These are phyloP conservation scores for Phytophthora hibernalis DNA, from an alignment of 352 stramenopile genomes.

Conservation along the genomic window DNA sequence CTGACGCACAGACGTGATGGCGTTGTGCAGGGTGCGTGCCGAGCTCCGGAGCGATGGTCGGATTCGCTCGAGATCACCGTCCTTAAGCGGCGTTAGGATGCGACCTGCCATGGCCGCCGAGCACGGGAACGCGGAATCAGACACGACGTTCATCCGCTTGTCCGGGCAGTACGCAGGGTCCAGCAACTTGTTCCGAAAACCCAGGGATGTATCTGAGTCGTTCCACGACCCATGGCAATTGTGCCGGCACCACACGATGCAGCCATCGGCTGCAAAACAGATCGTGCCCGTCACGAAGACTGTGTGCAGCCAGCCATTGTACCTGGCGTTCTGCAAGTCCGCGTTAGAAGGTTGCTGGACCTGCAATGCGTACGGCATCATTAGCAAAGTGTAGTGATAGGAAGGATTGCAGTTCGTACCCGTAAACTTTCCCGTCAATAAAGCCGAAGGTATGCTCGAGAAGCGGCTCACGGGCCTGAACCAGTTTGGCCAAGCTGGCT, in stretches of 20 bases:
- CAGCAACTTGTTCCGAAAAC: not conserved
- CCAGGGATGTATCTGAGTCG: no score
- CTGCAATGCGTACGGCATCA: not conserved
- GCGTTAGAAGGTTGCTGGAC: not conserved
- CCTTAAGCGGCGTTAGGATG: constrained; percentile 1
- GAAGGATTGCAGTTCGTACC: not conserved
- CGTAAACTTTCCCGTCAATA: not conserved
- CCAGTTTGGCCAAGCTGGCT: not conserved
- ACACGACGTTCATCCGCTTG: not conserved
- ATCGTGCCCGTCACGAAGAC: constrained; percentile 16
- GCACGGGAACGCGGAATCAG: not conserved
- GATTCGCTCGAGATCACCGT: not conserved
- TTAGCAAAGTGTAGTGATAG: not conserved
- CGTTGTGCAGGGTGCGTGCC: not conserved
- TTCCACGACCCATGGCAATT: no score
- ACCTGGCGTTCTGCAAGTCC: no score
- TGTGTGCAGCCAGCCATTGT: no score
- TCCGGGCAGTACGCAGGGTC: not conserved
- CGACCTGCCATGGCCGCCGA: no score
- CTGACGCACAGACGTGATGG: no score
- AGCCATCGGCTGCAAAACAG: constrained; percentile 15
- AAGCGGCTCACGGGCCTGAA: not conserved
- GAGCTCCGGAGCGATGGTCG: not conserved
- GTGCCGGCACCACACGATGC: constrained; percentile 14
- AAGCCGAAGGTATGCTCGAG: not conserved